Evolutionary conservation across 768 basidiomycete genomes (phyloP).

Genomic region (Boletus sensibilis): DNA sequence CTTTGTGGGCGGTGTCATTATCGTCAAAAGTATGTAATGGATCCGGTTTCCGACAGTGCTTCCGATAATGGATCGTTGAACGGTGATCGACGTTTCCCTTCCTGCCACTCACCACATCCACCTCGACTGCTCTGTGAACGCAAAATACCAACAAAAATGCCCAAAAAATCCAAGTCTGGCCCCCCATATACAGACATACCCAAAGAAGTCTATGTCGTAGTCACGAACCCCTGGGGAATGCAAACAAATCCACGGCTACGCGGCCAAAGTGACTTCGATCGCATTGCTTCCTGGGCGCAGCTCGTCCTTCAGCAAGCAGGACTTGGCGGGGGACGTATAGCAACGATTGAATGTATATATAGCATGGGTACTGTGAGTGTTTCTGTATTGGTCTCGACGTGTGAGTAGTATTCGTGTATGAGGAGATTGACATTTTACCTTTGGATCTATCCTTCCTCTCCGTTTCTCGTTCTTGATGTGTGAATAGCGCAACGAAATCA

Average conservation of each 20-base stretch:
- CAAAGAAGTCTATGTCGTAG: slow-evolving; percentile 23
- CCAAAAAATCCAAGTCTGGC: slow-evolving; percentile 22
- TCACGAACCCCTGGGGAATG: slow-evolving; percentile 28
- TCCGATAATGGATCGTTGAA: not conserved
- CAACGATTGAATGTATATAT: slow-evolving; percentile 26
- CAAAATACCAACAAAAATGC: slow-evolving; percentile 12
- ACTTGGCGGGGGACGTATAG: slow-evolving; percentile 4
- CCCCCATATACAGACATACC: slow-evolving; percentile 29
- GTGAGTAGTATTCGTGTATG: not conserved
- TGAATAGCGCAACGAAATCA: slow-evolving; percentile 29
- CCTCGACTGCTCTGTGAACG: not conserved
- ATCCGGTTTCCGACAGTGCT: slow-evolving; percentile 21
- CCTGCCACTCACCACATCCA: slow-evolving; percentile 1
- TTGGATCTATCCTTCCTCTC: not conserved
- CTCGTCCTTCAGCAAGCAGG: slow-evolving; percentile 24
- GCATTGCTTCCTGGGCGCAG: slow-evolving; percentile 26
- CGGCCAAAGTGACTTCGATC: slow-evolving; percentile 15
- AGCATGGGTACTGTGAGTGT: slow-evolving; percentile 33
- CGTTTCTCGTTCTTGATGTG: not conserved
- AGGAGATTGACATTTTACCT: not conserved
- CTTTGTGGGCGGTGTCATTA: slow-evolving; percentile 13
- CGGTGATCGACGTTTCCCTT: not conserved
- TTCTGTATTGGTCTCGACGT: not conserved
- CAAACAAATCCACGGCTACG: slow-evolving; percentile 6
- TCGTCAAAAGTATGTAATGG: not conserved